phyloP scores from a whole-genome alignment of 371 early-diverging fungal genomes.

The Zopfochytrium polystomum region DNA sequence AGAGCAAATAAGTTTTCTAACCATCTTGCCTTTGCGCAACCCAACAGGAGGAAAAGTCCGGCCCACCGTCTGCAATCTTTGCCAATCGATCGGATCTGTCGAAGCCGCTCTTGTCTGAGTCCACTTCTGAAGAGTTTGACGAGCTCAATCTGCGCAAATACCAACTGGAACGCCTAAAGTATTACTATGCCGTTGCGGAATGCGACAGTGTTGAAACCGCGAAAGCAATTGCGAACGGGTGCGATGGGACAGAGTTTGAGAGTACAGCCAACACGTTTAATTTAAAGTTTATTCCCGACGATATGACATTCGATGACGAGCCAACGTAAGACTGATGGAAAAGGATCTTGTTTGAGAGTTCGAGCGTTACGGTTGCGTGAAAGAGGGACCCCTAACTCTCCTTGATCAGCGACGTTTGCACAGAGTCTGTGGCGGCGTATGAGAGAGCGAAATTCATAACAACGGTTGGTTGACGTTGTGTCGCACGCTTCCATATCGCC shows the following conservation, averaged over 20 bases:
- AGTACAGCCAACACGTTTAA: constrained; percentile 91
- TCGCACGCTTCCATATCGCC: neutral
- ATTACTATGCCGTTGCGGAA: constrained; percentile 92
- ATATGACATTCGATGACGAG: constrained; percentile 77
- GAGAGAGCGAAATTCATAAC: constrained; percentile 79
- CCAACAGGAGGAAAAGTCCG: neutral
- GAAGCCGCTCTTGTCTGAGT: too few relatives aligned
- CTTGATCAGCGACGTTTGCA: too few relatives aligned
- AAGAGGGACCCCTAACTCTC: too few relatives aligned
- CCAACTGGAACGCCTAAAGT: constrained; percentile 81
- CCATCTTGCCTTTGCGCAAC: too few relatives aligned
- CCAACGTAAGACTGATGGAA: too few relatives aligned
- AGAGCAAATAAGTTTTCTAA: neutral
- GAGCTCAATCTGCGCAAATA: constrained; percentile 83
- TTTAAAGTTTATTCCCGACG: constrained; percentile 94
- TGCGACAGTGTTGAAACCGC: constrained; percentile 88
- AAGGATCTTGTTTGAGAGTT: too few relatives aligned
- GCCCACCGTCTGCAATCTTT: too few relatives aligned
- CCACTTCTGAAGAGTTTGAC: constrained; percentile 86
- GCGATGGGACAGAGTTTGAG: constrained; percentile 95
- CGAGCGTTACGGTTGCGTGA: too few relatives aligned
- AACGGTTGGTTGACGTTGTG: constrained; percentile 38
- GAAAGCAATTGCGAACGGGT: constrained; percentile 70
- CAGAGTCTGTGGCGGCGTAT: too few relatives aligned
- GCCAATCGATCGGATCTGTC: too few relatives aligned